A percentile compares a stretch with the other conserved stretches of the same genome.
Conservation (phyloP, 331 rosid genomes). For the Pyracantha coccinea region DNA sequence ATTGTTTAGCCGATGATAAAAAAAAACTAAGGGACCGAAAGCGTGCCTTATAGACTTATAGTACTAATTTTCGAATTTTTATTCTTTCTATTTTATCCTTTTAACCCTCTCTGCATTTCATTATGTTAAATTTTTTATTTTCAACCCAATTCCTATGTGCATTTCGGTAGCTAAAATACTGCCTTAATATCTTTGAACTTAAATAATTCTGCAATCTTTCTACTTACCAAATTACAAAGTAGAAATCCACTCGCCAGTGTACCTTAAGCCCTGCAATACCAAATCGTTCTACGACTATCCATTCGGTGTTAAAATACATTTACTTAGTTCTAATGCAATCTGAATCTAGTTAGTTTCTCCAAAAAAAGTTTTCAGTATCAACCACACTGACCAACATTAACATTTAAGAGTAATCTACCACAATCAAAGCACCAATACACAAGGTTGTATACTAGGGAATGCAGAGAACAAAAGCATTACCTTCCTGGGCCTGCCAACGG, state of each 20-base stretch:
- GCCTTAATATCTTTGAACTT: background rate
- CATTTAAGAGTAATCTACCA: no score
- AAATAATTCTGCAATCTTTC: background rate
- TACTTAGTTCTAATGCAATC: background rate
- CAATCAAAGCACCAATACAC: no score
- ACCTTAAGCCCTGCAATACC: background rate
- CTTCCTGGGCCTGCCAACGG: constrained; percentile 82
- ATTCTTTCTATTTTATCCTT: background rate
- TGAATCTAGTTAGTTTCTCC: background rate
- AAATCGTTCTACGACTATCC: background rate
- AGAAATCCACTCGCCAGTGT: background rate
- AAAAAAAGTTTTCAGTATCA: background rate
- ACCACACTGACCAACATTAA: background rate
- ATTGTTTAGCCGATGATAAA: background rate
- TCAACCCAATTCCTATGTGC: background rate
- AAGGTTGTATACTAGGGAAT: background rate
- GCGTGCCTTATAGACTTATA: no score
- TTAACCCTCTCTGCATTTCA: background rate
- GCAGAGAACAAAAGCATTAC: constrained; percentile 15
- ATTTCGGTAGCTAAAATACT: background rate
- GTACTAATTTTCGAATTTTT: background rate
- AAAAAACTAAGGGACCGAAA: background rate
- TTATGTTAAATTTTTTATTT: background rate
- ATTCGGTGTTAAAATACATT: background rate
- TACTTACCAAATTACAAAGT: background rate